Conservation (phyloP, 176 grass and related monocot genomes). For the Chrysopogon serrulatus region DNA sequence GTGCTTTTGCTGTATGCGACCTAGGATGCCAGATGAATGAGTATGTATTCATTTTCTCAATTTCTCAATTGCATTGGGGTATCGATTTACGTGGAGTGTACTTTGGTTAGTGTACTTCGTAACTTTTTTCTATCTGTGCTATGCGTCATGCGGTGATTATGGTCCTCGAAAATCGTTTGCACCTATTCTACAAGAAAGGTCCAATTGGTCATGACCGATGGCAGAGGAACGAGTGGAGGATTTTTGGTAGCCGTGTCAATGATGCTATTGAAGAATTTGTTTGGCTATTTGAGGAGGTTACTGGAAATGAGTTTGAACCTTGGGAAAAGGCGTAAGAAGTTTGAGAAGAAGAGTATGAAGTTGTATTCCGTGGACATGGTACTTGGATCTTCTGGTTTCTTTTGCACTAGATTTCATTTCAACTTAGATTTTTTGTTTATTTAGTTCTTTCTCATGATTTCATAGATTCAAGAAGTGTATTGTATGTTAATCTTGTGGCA, state of each 20-base stretch:
- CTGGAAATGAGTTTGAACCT: constrained; percentile 80
- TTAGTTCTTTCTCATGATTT: not conserved
- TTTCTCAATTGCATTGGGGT: not conserved
- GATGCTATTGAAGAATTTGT: constrained; percentile 70
- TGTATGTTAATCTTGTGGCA: not conserved
- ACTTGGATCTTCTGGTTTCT: not conserved
- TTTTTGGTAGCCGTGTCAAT: constrained; percentile 46
- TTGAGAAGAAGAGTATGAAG: constrained; percentile 63
- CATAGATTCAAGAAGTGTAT: not conserved
- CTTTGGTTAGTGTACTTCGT: not conserved
- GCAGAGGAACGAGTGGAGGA: constrained; percentile 78
- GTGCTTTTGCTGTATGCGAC: constrained; percentile 66
- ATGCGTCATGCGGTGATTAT: constrained; percentile 68
- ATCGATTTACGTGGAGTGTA: not conserved
- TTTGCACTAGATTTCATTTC: not conserved
- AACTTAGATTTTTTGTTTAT: not conserved
- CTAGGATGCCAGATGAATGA: constrained; percentile 43
- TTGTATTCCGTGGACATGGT: constrained; percentile 92
- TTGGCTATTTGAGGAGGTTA: constrained; percentile 64
- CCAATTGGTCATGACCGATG: constrained; percentile 57
- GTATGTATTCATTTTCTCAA: constrained; percentile 35
- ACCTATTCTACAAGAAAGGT: constrained; percentile 82
- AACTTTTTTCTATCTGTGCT: constrained; percentile 31
- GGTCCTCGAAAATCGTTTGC: constrained; percentile 60
- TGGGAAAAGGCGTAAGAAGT: constrained; percentile 85